Percentiles rank a stretch among this genome's conserved stretches.
These are phyloP conservation scores for Phytophthora hybrid DNA, from an alignment of 352 stramenopile genomes.

Conservation along the genomic window DNA sequence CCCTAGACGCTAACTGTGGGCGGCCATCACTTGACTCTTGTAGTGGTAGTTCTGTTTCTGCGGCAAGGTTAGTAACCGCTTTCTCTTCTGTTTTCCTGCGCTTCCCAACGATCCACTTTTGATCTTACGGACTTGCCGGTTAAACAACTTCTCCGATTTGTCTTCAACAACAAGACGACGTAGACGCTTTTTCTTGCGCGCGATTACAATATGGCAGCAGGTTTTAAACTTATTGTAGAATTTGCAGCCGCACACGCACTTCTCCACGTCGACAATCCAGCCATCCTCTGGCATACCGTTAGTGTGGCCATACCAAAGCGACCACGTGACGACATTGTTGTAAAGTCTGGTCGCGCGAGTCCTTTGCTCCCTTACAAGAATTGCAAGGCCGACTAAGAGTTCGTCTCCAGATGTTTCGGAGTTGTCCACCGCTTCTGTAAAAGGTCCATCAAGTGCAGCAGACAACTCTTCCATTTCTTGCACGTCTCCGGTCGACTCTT, in stretches of 20 bases:
- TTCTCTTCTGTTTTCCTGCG: neutral
- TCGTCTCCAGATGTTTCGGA: neutral
- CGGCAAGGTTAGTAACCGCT: neutral
- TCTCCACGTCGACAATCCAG: neutral
- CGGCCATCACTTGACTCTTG: neutral
- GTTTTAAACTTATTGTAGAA: neutral
- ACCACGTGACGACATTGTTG: neutral
- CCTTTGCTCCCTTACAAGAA: neutral
- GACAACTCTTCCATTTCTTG: neutral
- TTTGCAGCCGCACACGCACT: neutral
- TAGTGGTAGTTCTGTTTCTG: neutral
- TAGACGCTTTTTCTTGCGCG: neutral
- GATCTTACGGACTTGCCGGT: neutral
- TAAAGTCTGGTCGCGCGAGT: neutral
- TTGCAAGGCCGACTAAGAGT: neutral
- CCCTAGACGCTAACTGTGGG: neutral
- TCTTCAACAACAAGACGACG: neutral
- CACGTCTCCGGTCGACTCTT: neutral
- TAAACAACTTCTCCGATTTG: neutral
- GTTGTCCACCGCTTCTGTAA: neutral
- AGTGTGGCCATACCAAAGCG: neutral
- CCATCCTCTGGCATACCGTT: neutral
- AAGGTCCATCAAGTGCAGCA: neutral
- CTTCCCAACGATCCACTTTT: neutral
- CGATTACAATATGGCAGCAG: neutral